These are phyloP conservation scores for Diospyros lotus DNA, from an alignment of 148 eudicot species.

Conservation along the genomic window DNA sequence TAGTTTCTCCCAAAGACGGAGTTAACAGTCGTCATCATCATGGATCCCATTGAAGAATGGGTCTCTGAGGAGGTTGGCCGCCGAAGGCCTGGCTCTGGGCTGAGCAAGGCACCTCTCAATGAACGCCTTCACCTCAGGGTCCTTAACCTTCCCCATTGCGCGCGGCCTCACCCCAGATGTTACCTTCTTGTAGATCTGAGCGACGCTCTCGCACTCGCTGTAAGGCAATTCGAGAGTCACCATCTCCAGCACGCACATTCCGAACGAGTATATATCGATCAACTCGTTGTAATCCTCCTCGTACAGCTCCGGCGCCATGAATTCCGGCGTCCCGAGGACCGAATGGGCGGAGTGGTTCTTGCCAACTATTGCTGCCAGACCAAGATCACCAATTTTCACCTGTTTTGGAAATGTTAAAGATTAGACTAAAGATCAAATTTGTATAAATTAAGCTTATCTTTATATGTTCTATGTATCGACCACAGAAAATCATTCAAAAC, in stretches of 20 bases:
- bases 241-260: constrained; percentile 75
- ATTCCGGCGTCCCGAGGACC: constrained; percentile 71
- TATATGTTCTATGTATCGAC: too few relatives aligned
- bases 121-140: constrained; percentile 49
- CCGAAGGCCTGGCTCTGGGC: constrained; percentile 66
- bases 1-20: too few relatives aligned
- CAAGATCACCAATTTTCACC: constrained; percentile 87
- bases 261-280: constrained; percentile 71
- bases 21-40: constrained; percentile 34
- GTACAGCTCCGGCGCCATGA: constrained; percentile 86
- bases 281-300: constrained; percentile 66
- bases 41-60: constrained; percentile 49
- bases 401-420: constrained; percentile 10
- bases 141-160: constrained; percentile 51
- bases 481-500: too few relatives aligned
- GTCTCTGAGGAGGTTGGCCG: constrained; percentile 60
- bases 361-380: constrained; percentile 62
- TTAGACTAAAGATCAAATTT: not conserved
- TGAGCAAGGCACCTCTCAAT: constrained; percentile 74
- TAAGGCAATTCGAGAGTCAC: constrained; percentile 76
- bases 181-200: constrained; percentile 63
- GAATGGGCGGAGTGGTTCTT: constrained; percentile 63
- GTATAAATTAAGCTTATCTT: too few relatives aligned
- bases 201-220: constrained; percentile 63
- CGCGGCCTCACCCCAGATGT: constrained; percentile 52